A percentile compares a stretch with the other conserved stretches of the same genome.
Evolutionary conservation across 441 rosid species (phyloP).

Genomic region (Erodium moschatum): DNA sequence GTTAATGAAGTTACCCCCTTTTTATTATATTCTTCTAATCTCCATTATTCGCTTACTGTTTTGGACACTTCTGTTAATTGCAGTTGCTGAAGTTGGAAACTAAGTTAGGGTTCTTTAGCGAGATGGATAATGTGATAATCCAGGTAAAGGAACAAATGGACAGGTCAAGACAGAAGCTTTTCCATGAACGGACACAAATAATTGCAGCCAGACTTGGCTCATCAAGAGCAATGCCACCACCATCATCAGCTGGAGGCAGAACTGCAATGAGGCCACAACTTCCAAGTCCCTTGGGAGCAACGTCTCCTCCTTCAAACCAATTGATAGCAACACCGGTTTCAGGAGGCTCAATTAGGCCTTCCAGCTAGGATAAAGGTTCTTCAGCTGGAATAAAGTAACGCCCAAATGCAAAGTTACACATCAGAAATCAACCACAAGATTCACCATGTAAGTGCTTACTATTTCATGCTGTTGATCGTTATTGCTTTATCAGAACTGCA

Average conservation of each 20-base stretch:
- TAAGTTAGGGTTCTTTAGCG: slow-evolving; percentile 70
- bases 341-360: slow-evolving; percentile 47
- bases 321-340: slow-evolving; percentile 18
- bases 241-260: not conserved
- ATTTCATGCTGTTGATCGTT: no score
- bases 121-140: slow-evolving; percentile 54
- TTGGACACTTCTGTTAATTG: slow-evolving; percentile 12
- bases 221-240: slow-evolving; percentile 51
- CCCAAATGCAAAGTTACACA: slow-evolving; percentile 14
- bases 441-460: no score
- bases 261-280: slow-evolving; percentile 31
- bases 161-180: slow-evolving; percentile 73
- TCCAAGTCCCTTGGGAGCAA: slow-evolving; percentile 35
- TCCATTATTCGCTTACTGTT: no score
- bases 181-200: slow-evolving; percentile 83
- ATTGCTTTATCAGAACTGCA: no score
- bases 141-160: slow-evolving; percentile 84
- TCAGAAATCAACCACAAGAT: not conserved
- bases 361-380: slow-evolving; percentile 27
- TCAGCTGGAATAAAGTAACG: slow-evolving; percentile 27
- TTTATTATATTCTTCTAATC: no score
- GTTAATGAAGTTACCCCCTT: no score
- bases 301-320: slow-evolving; percentile 14
- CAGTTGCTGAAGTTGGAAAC: slow-evolving; percentile 83
- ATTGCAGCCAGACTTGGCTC: slow-evolving; percentile 81